Evolutionary conservation across 2,329 filamentous ascomycete genomes (phyloP), one percentile per base, ranked within the genome.

Genomic region (Lachnum nothofagi): DNA sequence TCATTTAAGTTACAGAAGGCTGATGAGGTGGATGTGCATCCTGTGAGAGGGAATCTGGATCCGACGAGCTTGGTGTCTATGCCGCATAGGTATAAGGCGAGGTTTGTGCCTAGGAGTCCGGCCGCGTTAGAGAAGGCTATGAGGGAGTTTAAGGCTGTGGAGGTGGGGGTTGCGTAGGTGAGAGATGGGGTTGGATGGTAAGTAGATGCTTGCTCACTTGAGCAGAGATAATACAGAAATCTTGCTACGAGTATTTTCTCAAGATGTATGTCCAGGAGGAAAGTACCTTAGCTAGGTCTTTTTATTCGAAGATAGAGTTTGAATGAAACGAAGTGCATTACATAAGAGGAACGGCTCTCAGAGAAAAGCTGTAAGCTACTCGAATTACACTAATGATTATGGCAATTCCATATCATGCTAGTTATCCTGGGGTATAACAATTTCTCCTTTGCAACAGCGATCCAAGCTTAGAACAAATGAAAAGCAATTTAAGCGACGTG

Each of bases 21-120:
- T 46, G 75, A 76, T 33, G 68, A 73, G 4, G 71, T 78, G 0
- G 78, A 82, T 43, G 75, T 73, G 22, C 73, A 84, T 60, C 81
- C 80, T 2, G 67, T 84, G 12, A 67, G 65, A 7, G 81, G 81
- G 1, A 82, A 76, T 54, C 69, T 74, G 4, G 80, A 83, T 58
- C 80, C 78, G 1, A 78, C 78, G 3, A 82, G 79, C 52, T 62
- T 84, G 50, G 80, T 83, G 3, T 76, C 77, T 2, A 75, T 83
- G 65, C 80, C 79, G 5, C 72, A 70, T 45, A 70, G 72, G 34
- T 83, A 79, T 60, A 74, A 72, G 59, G 75, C 79, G 12, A 69
- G 68, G 3, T 81, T 84, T 58, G 72, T 78, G 34, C 80, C 80
- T 14, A 69, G 75, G 55, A 68, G 75, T 54, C 68, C 71, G 58